Evolutionary conservation across 2,329 filamentous ascomycete genomes (phyloP).

Genomic region (Alternaria infectoria): DNA sequence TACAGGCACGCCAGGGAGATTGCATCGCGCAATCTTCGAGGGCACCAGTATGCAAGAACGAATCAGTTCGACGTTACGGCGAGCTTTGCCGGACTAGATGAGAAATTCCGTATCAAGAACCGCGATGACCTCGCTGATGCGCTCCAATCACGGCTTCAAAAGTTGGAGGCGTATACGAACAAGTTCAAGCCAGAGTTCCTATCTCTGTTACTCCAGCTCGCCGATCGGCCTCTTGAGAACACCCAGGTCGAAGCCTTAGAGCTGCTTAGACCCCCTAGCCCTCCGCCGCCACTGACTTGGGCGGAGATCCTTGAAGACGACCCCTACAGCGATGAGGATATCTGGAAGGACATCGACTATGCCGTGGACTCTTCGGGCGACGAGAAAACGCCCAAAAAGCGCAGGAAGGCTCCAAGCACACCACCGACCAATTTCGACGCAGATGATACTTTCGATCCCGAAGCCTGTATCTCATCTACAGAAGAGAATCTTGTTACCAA

Average conservation of each 20-base stretch:
- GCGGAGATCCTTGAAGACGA: conserved; percentile 79
- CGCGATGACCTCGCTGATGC: conserved; percentile 80
- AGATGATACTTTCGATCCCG: conserved; percentile 46
- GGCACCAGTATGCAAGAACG: conserved; percentile 52
- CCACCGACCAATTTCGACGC: conserved; percentile 47
- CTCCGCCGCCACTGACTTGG: conserved; percentile 70
- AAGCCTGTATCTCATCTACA: conserved; percentile 37
- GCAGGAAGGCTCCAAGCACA: conserved; percentile 28
- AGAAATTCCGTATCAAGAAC: conserved; percentile 82
- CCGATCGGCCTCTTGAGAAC: conserved; percentile 77
- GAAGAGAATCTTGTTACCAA: conserved; percentile 41
- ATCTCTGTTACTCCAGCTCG: conserved; percentile 78
- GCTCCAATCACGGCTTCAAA: conserved; percentile 63
- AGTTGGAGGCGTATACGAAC: conserved; percentile 61
- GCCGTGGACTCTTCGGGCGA: conserved; percentile 69
- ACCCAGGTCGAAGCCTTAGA: conserved; percentile 70
- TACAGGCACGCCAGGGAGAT: conserved; percentile 49
- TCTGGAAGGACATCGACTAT: conserved; percentile 77
- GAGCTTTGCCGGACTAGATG: conserved; percentile 65
- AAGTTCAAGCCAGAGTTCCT: conserved; percentile 82
- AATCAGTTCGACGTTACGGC: conserved; percentile 58
- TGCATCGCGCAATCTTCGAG: conserved; percentile 48
- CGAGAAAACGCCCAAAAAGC: conserved; percentile 50
- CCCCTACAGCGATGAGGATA: conserved; percentile 69
- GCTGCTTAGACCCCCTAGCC: conserved; percentile 56